Evolutionary conservation across 2,329 filamentous ascomycete genomes (phyloP).

Genomic region (Paecilomyces dactylethromorphus): DNA sequence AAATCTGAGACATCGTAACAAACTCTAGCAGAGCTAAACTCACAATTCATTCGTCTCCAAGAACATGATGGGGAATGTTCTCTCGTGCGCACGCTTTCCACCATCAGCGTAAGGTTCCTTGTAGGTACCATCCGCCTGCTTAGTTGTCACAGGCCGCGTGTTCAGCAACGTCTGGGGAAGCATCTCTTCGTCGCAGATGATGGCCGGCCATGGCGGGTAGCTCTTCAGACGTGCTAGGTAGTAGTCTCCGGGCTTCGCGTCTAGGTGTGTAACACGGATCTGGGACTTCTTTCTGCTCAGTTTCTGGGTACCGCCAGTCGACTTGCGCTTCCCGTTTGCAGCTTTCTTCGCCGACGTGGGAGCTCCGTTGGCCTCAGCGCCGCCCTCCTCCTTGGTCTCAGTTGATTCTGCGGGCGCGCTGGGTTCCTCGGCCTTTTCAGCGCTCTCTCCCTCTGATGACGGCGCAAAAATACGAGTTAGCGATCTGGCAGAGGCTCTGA

Average conservation of each 20-base stretch:
- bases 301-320: slow-evolving; percentile 63
- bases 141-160: slow-evolving; percentile 76
- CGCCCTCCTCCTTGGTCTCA: slow-evolving; percentile 14
- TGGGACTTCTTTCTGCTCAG: slow-evolving; percentile 80
- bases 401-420: slow-evolving; percentile 17
- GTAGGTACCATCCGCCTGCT: slow-evolving; percentile 75
- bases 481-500: background rate
- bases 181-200: slow-evolving; percentile 93
- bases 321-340: slow-evolving; percentile 62
- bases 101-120: slow-evolving; percentile 81
- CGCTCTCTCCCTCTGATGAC: slow-evolving; percentile 8
- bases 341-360: slow-evolving; percentile 45
- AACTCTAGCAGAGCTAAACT: slow-evolving; percentile 36
- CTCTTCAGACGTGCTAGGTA: slow-evolving; percentile 93
- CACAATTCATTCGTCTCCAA: slow-evolving; percentile 94
- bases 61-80: slow-evolving; percentile 94
- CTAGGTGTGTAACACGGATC: slow-evolving; percentile 61
- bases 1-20: background rate
- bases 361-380: slow-evolving; percentile 39
- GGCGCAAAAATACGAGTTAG: slow-evolving; percentile 1
- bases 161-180: slow-evolving; percentile 71
- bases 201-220: slow-evolving; percentile 87
- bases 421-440: slow-evolving; percentile 20
- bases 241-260: slow-evolving; percentile 85
- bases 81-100: slow-evolving; percentile 76